Evolutionary conservation across 1,284 basidiomycete species (phyloP), one percentile per base, ranked within the genome.

Genomic region (Ganoderma lucidum): DNA sequence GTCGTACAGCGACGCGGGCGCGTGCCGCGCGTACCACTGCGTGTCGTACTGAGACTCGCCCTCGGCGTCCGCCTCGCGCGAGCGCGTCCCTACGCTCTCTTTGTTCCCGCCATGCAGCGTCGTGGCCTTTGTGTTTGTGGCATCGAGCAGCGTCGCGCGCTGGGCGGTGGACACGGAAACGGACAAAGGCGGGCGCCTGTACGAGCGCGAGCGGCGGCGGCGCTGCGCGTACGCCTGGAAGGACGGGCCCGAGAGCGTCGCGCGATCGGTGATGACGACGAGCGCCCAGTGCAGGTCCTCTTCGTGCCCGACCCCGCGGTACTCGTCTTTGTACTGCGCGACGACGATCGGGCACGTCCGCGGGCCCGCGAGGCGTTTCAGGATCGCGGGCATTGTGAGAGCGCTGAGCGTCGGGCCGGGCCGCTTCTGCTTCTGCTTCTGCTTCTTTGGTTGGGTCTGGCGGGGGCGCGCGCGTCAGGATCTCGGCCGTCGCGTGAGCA

Each of bases 231-330:
- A 73, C 53, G 71, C 73, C 60, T 74, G 73, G 70, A 72, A 74
- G 62, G 70, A 74, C 32, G 67, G 71, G 39, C 73, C 73, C 56
- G 66, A 67, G n/a, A 72, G 69, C 53, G 71, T 67, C 35, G 62
- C 48, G 42, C 64, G 65, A 66, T 72, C 71, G 60, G 73, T 74
- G 70, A 76, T 67, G 62, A 76, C 71, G 64, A 76, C 60, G 64
- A 76, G 72, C 30, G 72, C 72, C 75, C 75, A 76, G 73, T 76
- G 75, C 19, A 75, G 70, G 56, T 74, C 67, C 51, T 66, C 63
- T 41, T 76, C 75, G 56, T 70, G 70, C 14, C 74, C 75, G 45
- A 74, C 72, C 48, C 72, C 73, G 41, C 71, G 71, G 67, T 64
- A 71, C 64, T 73, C 75, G 67, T 74, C 67, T 65, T 75, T 71